Evolutionary conservation across 23 red algal species (phyloP).

Genomic region (Gracilaria gracilis): DNA sequence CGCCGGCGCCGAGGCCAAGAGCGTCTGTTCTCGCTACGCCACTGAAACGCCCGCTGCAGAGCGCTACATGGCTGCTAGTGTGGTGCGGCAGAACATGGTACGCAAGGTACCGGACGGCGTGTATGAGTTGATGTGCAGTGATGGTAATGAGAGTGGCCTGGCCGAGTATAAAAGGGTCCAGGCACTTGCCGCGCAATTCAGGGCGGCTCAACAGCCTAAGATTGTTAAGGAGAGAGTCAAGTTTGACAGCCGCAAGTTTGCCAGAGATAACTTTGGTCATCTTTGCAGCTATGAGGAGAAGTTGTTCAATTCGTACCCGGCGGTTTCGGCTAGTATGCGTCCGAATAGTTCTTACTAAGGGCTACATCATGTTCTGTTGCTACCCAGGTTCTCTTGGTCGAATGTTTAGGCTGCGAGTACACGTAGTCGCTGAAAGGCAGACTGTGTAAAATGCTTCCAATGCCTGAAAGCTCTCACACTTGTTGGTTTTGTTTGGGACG

Average conservation of each 20-base stretch:
- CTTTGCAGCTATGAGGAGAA: conserved; percentile 70
- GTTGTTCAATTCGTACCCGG: conserved; percentile 56
- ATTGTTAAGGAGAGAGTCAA: conserved; percentile 22
- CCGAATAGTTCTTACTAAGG: conserved; percentile 5
- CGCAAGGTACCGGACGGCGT: conserved; percentile 43
- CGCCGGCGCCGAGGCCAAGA: conserved; percentile 33
- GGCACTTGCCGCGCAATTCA: conserved; percentile 44
- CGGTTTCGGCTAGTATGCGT: conserved; percentile 62
- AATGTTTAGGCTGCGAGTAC: too few species aligned
- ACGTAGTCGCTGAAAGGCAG: too few species aligned
- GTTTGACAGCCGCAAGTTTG: conserved; percentile 46
- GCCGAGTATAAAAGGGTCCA: conserved; percentile 58
- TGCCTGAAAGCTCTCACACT: too few species aligned
- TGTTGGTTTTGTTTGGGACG: too few species aligned
- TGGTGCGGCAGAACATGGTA: conserved; percentile 40
- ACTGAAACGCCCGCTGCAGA: neutral
- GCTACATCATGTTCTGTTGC: too few species aligned
- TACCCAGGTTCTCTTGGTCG: too few species aligned
- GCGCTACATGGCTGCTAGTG: conserved; percentile 67
- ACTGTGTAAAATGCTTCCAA: too few species aligned
- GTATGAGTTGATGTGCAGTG: conserved; percentile 57
- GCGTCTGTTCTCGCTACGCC: conserved; percentile 61
- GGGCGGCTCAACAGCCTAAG: conserved; percentile 11
- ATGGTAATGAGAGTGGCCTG: conserved; percentile 43
- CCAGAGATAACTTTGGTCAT: conserved; percentile 52